These are phyloP conservation scores for Mortierella antarctica DNA, from an alignment of 192 early-diverging fungal genomes.

Conservation along the genomic window DNA sequence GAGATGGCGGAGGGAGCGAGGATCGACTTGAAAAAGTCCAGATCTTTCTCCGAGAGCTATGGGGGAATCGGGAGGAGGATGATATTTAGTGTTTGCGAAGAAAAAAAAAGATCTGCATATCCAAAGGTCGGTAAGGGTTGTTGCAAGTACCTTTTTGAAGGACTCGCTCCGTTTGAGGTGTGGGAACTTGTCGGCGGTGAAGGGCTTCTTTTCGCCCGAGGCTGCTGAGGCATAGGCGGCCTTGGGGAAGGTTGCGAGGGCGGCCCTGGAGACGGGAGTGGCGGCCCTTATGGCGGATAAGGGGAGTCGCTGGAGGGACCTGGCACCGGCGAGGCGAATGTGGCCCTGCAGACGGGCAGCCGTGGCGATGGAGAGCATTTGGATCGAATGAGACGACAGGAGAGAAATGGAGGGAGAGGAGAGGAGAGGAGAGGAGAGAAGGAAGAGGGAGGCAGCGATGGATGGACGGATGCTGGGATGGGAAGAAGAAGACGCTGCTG, in stretches of 20 bases:
- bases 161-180: constrained; percentile 54
- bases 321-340: constrained; percentile 4
- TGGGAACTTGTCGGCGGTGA: constrained; percentile 64
- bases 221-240: constrained; percentile 16
- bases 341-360: constrained; percentile 13
- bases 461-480: not conserved
- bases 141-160: constrained; percentile 44
- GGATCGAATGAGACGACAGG: not conserved
- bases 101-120: not conserved
- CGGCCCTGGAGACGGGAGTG: not conserved
- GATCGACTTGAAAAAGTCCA: constrained; percentile 71
- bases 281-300: not conserved
- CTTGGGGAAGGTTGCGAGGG: constrained; percentile 23
- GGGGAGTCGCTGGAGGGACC: not conserved
- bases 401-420: not conserved
- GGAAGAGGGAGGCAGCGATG: constrained; percentile 1
- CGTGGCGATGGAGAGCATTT: constrained; percentile 1
- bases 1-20: constrained; percentile 58
- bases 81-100: not conserved
- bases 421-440: not conserved
- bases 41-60: constrained; percentile 68
- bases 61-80: not conserved
- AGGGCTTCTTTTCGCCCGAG: constrained; percentile 15
- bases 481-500: not conserved
- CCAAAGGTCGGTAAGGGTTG: not conserved